These are phyloP conservation scores for Diaporthe sp. DNA, from an alignment of 2,329 filamentous ascomycete species.

Conservation along the genomic window DNA sequence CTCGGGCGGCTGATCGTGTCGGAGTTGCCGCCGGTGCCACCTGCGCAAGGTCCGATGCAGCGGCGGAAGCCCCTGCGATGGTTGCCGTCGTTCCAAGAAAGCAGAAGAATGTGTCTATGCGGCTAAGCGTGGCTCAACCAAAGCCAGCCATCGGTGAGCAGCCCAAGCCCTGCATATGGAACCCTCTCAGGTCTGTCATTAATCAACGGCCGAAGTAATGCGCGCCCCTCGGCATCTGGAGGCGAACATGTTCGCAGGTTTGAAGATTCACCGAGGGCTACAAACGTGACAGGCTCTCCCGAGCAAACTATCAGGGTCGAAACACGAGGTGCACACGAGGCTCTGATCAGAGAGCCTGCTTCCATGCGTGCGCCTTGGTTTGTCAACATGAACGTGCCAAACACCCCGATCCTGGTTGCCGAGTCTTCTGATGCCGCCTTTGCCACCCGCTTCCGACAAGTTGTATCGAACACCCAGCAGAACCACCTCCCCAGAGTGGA, in stretches of 20 bases:
- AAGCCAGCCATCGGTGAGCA: background rate
- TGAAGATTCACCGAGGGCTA: background rate
- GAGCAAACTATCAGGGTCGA: background rate
- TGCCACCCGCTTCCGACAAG: background rate
- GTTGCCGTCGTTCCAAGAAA: background rate
- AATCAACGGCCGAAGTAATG: background rate
- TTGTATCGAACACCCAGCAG: background rate
- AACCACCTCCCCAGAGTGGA: background rate
- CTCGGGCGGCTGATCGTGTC: background rate
- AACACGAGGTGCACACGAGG: background rate
- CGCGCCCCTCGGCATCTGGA: background rate
- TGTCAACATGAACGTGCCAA: slow-evolving; percentile 7
- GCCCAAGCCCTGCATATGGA: background rate
- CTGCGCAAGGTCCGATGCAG: slow-evolving; percentile 4
- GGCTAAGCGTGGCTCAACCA: background rate
- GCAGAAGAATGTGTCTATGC: slow-evolving; percentile 4
- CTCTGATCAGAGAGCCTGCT: background rate
- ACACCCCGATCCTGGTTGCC: background rate
- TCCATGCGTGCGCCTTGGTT: background rate
- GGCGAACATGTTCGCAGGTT: background rate
- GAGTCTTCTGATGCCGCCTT: background rate
- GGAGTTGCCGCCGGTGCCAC: background rate
- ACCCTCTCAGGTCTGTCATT: too few relatives aligned
- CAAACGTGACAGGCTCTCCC: too few relatives aligned
- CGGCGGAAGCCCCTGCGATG: background rate